Percentiles rank a stretch among this genome's conserved stretches.
phyloP scores from a whole-genome alignment of 2,329 filamentous ascomycete genomes.

The Phialophora chinensis region DNA sequence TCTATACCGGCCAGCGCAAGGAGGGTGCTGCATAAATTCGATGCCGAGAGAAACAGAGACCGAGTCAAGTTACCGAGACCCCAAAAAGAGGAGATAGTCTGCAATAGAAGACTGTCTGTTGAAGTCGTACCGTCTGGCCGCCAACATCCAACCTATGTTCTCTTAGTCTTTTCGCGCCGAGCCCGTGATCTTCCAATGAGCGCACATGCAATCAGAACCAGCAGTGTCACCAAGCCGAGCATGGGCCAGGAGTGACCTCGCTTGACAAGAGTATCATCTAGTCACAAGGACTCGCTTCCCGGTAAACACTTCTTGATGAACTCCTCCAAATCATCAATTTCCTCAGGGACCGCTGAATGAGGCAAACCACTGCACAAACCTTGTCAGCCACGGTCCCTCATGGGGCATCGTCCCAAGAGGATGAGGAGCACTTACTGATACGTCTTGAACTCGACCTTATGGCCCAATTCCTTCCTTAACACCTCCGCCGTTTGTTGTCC shows the following conservation, averaged over 20 bases:
- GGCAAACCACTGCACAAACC: slow-evolving; percentile 63
- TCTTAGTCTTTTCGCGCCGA: slow-evolving; percentile 19
- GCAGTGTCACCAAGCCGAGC: slow-evolving; percentile 8
- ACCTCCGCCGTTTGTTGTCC: slow-evolving; percentile 70
- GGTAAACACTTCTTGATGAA: slow-evolving; percentile 57
- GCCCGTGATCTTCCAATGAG: slow-evolving; percentile 17
- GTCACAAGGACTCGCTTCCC: slow-evolving; percentile 28
- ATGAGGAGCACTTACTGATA: slow-evolving; percentile 65
- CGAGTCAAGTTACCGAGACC: neutral
- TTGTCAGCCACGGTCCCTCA: slow-evolving; percentile 9
- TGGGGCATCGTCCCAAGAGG: neutral
- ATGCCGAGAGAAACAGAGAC: neutral
- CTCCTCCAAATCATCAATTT: slow-evolving; percentile 80
- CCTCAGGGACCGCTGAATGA: slow-evolving; percentile 77
- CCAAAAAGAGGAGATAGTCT: slow-evolving; percentile 7
- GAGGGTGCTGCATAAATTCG: slow-evolving; percentile 39
- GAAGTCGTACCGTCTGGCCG: neutral
- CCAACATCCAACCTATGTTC: slow-evolving; percentile 18
- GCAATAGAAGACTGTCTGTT: neutral
- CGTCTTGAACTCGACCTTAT: slow-evolving; percentile 74
- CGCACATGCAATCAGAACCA: slow-evolving; percentile 18
- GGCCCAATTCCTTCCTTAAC: slow-evolving; percentile 72
- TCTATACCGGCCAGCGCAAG: slow-evolving; percentile 52
- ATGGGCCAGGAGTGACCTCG: slow-evolving; percentile 1
- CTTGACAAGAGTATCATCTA: slow-evolving; percentile 9